Conservation (phyloP, 805 yeast genomes). For the Maudiozyma pseudohumilis region DNA sequence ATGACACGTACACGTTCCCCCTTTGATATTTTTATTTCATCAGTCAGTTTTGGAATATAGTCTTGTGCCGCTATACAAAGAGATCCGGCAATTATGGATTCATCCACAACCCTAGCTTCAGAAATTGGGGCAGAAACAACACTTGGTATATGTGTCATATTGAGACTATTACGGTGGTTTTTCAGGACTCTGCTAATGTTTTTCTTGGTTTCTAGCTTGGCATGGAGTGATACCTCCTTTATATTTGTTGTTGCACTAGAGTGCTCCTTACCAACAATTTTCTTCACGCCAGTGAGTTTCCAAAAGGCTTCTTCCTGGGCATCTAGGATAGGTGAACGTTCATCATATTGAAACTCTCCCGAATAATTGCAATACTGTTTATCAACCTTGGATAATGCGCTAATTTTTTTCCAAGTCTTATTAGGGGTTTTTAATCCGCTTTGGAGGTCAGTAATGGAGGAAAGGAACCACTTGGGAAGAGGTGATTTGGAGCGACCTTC, state of each 20-base stretch:
- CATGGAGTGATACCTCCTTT: too few relatives aligned
- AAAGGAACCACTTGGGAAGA: conserved; percentile 27
- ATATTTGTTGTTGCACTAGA: too few relatives aligned
- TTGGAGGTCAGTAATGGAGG: conserved; percentile 22
- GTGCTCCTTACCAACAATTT: too few relatives aligned
- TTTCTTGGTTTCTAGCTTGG: too few relatives aligned
- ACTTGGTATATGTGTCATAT: too few relatives aligned
- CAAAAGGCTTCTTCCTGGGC: not conserved
- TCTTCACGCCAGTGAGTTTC: too few relatives aligned
- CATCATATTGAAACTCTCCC: conserved; percentile 9
- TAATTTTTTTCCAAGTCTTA: conserved; percentile 20
- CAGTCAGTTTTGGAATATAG: conserved; percentile 29
- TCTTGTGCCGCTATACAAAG: conserved; percentile 15
- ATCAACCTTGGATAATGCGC: conserved; percentile 17
- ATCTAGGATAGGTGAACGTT: conserved; percentile 19
- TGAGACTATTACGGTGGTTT: too few relatives aligned
- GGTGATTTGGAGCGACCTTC: conserved; percentile 18
- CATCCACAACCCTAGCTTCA: not conserved
- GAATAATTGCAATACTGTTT: conserved; percentile 9
- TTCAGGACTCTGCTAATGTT: too few relatives aligned
- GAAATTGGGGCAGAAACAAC: too few relatives aligned
- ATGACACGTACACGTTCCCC: conserved; percentile 30
- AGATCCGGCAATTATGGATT: conserved; percentile 4
- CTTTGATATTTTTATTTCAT: conserved; percentile 26
- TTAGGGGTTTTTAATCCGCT: conserved; percentile 17